Percentiles rank a stretch among this genome's conserved stretches.
Evolutionary conservation across 768 basidiomycete species (phyloP).

Genomic region (Lactifluus rugatus): DNA sequence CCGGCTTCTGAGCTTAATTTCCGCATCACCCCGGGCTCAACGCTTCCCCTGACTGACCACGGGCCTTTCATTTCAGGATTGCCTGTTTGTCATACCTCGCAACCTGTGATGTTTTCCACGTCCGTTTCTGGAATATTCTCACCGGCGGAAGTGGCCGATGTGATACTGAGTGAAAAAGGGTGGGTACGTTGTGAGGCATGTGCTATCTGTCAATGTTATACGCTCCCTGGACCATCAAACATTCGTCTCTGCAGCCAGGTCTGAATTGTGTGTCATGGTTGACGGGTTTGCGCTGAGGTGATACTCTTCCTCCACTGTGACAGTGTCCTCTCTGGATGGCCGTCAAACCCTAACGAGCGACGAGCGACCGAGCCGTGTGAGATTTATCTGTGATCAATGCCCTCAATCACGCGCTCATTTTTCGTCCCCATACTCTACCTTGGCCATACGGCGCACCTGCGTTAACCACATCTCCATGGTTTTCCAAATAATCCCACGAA

Average conservation of each 20-base stretch:
- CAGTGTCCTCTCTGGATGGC: background rate
- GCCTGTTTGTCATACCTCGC: background rate
- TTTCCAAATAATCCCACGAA: background rate
- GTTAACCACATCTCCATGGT: conserved; percentile 6
- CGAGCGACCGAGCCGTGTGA: background rate
- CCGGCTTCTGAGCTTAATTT: conserved; percentile 10
- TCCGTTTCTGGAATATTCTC: conserved; percentile 4
- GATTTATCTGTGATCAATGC: background rate
- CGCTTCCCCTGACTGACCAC: conserved; percentile 4
- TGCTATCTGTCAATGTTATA: background rate
- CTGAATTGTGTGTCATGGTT: background rate
- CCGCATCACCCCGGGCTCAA: background rate
- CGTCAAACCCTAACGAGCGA: background rate
- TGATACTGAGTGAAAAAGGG: conserved; percentile 9
- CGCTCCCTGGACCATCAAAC: background rate
- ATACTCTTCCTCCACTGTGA: background rate
- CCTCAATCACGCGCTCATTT: conserved; percentile 3
- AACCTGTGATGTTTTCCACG: conserved; percentile 6
- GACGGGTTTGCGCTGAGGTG: background rate
- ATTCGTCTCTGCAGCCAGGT: background rate
- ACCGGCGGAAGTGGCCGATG: conserved; percentile 8
- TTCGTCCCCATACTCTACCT: background rate
- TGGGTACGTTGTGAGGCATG: background rate
- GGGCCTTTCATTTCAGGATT: background rate
- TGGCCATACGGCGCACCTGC: background rate